Evolutionary conservation across 306 rosid species (phyloP).

Genomic region (Erythrophleum fordii): DNA sequence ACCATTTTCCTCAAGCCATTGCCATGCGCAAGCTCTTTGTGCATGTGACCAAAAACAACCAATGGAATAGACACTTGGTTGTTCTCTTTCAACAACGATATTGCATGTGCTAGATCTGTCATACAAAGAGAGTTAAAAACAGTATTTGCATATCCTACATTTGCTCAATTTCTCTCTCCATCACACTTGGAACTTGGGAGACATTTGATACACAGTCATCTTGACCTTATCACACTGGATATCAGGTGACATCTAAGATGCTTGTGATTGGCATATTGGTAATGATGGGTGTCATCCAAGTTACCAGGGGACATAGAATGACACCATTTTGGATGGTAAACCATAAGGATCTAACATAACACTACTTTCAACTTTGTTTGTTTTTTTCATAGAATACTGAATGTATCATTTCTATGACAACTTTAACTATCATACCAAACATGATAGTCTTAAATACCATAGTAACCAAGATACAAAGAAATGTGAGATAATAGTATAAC

Average conservation of each 20-base stretch:
- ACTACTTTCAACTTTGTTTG: too few species aligned
- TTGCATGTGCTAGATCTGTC: slow-evolving; percentile 75
- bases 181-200: neutral
- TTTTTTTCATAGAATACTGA: neutral
- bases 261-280: neutral
- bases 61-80: slow-evolving; percentile 55
- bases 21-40: slow-evolving; percentile 78
- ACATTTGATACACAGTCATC: neutral
- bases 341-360: too few species aligned
- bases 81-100: slow-evolving; percentile 68
- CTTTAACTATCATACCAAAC: neutral
- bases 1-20: slow-evolving; percentile 90
- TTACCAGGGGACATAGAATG: too few species aligned
- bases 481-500: neutral
- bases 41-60: slow-evolving; percentile 99
- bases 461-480: neutral
- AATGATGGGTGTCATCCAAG: neutral
- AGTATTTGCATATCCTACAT: slow-evolving; percentile 3
- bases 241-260: neutral
- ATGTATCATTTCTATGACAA: neutral
- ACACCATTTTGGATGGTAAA: too few species aligned
- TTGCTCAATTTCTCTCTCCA: slow-evolving; percentile 10
- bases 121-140: slow-evolving; percentile 30
- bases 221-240: neutral
- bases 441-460: neutral